Conservation (phyloP, 129 eudicot genomes). For the Centaurea solstitialis region DNA sequence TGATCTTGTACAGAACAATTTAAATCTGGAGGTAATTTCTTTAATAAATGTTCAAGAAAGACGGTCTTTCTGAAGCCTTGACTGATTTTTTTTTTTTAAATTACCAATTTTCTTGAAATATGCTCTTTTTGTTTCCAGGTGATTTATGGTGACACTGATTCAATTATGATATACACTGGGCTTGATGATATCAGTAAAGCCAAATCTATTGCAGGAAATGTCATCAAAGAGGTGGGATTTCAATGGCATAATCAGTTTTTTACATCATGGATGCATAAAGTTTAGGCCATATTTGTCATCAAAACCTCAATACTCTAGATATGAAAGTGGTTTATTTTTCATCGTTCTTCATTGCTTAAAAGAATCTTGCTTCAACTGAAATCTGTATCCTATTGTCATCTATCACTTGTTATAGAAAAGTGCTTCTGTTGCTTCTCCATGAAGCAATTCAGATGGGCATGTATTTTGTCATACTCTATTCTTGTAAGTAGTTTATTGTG, state of each 20-base stretch:
- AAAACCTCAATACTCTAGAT: not conserved
- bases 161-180: constrained; percentile 95
- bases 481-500: not conserved
- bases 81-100: not conserved
- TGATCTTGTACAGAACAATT: constrained; percentile 84
- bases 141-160: constrained; percentile 98
- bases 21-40: constrained; percentile 77
- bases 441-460: not conserved
- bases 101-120: constrained; percentile 9
- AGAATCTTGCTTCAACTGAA: not conserved
- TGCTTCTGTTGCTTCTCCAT: not conserved
- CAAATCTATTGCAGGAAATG: constrained; percentile 75
- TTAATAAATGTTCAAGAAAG: not conserved
- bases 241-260: not conserved
- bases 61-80: not conserved
- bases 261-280: not conserved
- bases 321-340: not conserved
- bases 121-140: constrained; percentile 52
- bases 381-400: not conserved
- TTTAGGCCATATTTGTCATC: not conserved
- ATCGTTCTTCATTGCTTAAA: not conserved
- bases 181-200: constrained; percentile 89
- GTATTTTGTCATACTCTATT: not conserved
- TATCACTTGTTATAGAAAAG: not conserved
- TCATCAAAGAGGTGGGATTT: constrained; percentile 82